Evolutionary conservation across 192 early-diverging fungal genomes (phyloP).

Genomic region (Glomus cerebriforme): DNA sequence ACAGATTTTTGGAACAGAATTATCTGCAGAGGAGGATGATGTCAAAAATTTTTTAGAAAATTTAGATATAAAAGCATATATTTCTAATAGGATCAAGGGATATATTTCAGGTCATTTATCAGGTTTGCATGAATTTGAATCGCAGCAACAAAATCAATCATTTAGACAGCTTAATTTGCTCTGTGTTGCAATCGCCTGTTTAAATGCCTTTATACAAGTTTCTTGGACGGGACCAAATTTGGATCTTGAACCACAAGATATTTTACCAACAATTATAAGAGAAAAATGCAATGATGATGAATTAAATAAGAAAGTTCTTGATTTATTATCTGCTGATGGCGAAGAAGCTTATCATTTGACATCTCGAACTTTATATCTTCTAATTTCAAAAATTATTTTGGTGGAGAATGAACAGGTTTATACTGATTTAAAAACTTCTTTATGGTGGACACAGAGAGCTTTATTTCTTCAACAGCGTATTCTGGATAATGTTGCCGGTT

Average conservation of each 20-base stretch:
- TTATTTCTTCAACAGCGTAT: constrained; percentile 77
- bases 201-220: constrained; percentile 84
- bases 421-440: constrained; percentile 40
- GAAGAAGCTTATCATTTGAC: constrained; percentile 86
- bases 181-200: constrained; percentile 63
- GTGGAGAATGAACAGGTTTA: constrained; percentile 45
- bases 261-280: constrained; percentile 58
- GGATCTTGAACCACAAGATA: constrained; percentile 53
- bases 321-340: constrained; percentile 69
- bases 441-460: constrained; percentile 78
- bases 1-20: constrained; percentile 55
- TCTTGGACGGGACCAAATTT: constrained; percentile 88
- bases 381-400: constrained; percentile 67
- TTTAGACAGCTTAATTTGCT: constrained; percentile 46
- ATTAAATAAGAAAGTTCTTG: constrained; percentile 50
- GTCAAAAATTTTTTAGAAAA: constrained; percentile 34
- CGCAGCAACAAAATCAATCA: constrained; percentile 29
- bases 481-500: constrained; percentile 60
- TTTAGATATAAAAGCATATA: constrained; percentile 47
- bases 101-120: constrained; percentile 37
- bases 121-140: constrained; percentile 9
- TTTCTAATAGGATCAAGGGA: constrained; percentile 38
- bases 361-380: constrained; percentile 65
- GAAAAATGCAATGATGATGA: constrained; percentile 31
- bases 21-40: constrained; percentile 29